phyloP scores from a whole-genome alignment of 441 rosid genomes.

The Sinapis alba region DNA sequence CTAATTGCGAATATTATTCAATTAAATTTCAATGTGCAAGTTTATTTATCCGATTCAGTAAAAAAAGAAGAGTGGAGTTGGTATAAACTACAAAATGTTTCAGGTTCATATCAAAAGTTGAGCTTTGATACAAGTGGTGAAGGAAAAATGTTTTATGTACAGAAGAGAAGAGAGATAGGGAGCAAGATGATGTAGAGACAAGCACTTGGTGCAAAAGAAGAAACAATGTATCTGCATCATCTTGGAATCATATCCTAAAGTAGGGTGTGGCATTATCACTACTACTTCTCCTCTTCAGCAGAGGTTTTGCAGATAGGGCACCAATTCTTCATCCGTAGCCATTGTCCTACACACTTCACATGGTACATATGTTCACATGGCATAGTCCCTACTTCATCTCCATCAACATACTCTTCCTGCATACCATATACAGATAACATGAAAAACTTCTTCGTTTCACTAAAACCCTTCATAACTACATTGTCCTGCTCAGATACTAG shows the following conservation, averaged over 20 bases:
- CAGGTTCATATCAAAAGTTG: slow-evolving; percentile 7
- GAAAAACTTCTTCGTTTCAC: slow-evolving; percentile 16
- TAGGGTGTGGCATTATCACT: slow-evolving; percentile 14
- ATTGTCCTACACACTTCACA: slow-evolving; percentile 62
- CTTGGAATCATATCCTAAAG: slow-evolving; percentile 26
- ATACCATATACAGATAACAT: slow-evolving; percentile 11
- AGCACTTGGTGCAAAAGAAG: neutral
- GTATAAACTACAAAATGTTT: slow-evolving; percentile 1
- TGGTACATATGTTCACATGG: slow-evolving; percentile 84
- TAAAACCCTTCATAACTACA: neutral
- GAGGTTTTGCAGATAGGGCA: slow-evolving; percentile 91
- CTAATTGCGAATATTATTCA: neutral
- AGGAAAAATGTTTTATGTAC: slow-evolving; percentile 15
- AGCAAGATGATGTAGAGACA: slow-evolving; percentile 37
- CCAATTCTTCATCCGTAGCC: slow-evolving; percentile 95
- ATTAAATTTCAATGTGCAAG: neutral
- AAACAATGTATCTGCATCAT: slow-evolving; percentile 35
- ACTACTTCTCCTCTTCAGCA: slow-evolving; percentile 41
- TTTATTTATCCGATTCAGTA: neutral
- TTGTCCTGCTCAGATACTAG: neutral
- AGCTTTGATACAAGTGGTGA: slow-evolving; percentile 17
- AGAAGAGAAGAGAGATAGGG: slow-evolving; percentile 13
- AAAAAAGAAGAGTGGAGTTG: neutral
- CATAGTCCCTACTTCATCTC: slow-evolving; percentile 83
- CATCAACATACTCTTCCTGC: slow-evolving; percentile 88